Evolutionary conservation across 2,329 filamentous ascomycete genomes (phyloP), one percentile per base, ranked within the genome.

Genomic region (Ceratocystis cacaofunesta): DNA sequence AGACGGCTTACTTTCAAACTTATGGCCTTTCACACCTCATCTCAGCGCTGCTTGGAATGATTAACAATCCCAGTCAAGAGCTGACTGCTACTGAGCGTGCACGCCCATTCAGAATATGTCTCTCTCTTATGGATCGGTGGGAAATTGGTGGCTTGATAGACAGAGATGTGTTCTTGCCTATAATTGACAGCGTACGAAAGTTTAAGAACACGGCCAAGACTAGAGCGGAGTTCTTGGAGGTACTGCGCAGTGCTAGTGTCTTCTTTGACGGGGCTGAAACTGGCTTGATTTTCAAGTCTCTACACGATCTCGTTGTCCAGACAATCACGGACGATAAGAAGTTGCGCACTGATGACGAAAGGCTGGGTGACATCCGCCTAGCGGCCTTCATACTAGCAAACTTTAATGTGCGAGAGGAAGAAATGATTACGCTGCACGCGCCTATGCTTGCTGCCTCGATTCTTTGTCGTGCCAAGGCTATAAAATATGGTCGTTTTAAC

Each of bases 241-340:
- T 97, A 2, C 81, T 97, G 69, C 85, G 90, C 70, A 97, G 92
- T 72, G 94, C 92, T 4, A 95, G 89, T 72, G 87, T 94, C 50
- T 99, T 99, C 76, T 99, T 99, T 70, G 94, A 99, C 72, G 92
- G 92, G 4, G 92, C 97, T 48, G 94, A 99, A 75, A 95, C 92
- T 71, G 88, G 89, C 6, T 79, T 97, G 22, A 96, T 99, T 60
- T 99, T 95, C 79, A 86, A 87, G 61, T 90, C 95, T 72, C 80
- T 96, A 65, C 78, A 90, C 65, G 78, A 83, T 12, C 79, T 94
- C 52, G 77, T 94, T 67, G 79, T 80, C 1, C 80, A 85, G 70
- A 78, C 82, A n/a, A 76, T 85, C 64, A 62, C 46, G 3, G 60
- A 63, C 3, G 61, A 63, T 22, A 28, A 28, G n/a, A 60, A 50